phyloP scores from a whole-genome alignment of 2,329 filamentous ascomycete species.

The Diplodia intermedia region DNA sequence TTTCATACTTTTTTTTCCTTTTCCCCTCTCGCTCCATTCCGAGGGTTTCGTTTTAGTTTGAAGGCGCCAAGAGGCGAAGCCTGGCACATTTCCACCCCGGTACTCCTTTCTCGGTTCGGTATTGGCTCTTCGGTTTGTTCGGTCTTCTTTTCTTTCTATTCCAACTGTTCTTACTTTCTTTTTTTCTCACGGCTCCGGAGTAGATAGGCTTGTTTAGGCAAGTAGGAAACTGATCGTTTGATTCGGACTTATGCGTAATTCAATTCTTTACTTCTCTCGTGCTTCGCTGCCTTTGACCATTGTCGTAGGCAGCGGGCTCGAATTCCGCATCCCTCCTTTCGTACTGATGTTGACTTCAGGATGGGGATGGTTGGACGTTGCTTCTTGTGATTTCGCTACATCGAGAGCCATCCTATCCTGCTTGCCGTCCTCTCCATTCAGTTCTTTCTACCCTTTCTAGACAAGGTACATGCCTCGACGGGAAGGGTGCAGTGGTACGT shows the following conservation, averaged over 20 bases:
- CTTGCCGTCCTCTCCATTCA: too few relatives aligned
- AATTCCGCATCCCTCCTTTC: too few relatives aligned
- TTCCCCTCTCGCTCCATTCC: neutral
- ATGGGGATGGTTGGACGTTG: too few relatives aligned
- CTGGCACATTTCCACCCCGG: neutral
- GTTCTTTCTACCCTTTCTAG: too few relatives aligned
- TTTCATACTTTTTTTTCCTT: neutral
- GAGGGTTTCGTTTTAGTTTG: neutral
- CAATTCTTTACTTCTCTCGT: neutral
- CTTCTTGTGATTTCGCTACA: too few relatives aligned
- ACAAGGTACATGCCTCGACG: neutral
- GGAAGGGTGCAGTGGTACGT: neutral
- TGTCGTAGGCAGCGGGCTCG: neutral
- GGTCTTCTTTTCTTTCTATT: neutral
- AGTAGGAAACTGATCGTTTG: neutral
- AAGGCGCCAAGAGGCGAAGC: neutral
- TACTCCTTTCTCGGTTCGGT: neutral
- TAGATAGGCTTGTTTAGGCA: neutral
- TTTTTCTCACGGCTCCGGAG: neutral
- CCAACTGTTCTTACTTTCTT: too few relatives aligned
- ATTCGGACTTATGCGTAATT: neutral
- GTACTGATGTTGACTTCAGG: too few relatives aligned
- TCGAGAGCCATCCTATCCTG: too few relatives aligned
- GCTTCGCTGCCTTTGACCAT: neutral
- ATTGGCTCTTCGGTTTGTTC: conserved; percentile 4